Evolutionary conservation across 352 stramenopile genomes (phyloP).

Genomic region (Pythium oligandrum): DNA sequence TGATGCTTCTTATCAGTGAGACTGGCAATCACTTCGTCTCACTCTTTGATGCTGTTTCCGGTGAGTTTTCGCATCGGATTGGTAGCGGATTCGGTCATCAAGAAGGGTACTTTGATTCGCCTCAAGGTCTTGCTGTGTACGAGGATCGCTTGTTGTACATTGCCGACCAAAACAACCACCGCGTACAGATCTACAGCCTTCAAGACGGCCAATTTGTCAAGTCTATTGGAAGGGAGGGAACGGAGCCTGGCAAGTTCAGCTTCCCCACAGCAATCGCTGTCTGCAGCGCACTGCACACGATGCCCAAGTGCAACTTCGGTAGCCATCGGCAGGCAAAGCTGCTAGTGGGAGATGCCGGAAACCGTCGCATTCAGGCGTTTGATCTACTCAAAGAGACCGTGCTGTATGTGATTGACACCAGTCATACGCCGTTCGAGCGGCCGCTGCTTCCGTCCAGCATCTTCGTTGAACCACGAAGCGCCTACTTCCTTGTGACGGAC

Average conservation of each 20-base stretch:
- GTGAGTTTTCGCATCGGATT: constrained; percentile 34
- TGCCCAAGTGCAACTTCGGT: constrained; percentile 5
- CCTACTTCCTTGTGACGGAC: constrained; percentile 43
- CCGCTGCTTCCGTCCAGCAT: constrained; percentile 35
- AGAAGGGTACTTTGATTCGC: constrained; percentile 45
- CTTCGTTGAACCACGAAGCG: constrained; percentile 39
- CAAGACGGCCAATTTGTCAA: constrained; percentile 24
- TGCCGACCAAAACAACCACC: constrained; percentile 66
- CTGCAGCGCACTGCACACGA: background rate
- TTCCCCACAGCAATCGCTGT: constrained; percentile 5
- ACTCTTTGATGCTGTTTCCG: constrained; percentile 36
- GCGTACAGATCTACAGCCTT: constrained; percentile 56
- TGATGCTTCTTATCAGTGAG: constrained; percentile 42
- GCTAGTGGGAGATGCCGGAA: constrained; percentile 13
- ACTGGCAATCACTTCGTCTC: constrained; percentile 58
- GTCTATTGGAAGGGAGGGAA: constrained; percentile 20
- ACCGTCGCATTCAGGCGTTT: constrained; percentile 53
- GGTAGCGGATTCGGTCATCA: constrained; percentile 49
- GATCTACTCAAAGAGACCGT: constrained; percentile 27
- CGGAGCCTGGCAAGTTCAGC: constrained; percentile 1
- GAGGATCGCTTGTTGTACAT: constrained; percentile 41
- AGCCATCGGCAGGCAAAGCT: constrained; percentile 3
- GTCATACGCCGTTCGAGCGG: constrained; percentile 34
- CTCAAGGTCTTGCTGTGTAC: constrained; percentile 44
- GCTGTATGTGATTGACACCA: constrained; percentile 20